phyloP scores from a whole-genome alignment of 257 asterid genomes.

The Eucommia ulmoides region DNA sequence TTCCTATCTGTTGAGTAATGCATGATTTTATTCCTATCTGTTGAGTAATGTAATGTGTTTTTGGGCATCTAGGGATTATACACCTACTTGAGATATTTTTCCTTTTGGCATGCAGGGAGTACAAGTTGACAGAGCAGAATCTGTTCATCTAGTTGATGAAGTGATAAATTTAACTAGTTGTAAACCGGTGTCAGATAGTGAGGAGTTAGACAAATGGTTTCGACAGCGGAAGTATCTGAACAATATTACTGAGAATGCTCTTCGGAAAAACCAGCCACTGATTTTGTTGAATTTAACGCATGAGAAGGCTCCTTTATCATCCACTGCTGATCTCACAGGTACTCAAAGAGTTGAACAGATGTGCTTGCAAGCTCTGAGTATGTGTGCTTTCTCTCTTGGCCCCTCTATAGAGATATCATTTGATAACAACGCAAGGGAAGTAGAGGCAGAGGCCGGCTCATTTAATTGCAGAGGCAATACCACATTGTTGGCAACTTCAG shows the following conservation, averaged over 20 bases:
- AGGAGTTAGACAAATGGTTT: constrained; percentile 34
- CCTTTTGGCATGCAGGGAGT: constrained; percentile 48
- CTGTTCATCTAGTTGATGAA: constrained; percentile 29
- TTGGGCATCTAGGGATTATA: too few species aligned
- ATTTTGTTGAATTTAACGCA: constrained; percentile 60
- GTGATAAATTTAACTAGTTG: constrained; percentile 22
- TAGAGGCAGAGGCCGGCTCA: constrained; percentile 29
- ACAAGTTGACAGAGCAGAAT: constrained; percentile 39
- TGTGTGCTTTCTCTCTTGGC: constrained; percentile 45
- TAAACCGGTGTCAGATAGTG: constrained; percentile 26
- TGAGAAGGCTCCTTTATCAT: constrained; percentile 45
- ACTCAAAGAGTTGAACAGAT: constrained; percentile 42
- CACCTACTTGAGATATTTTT: constrained; percentile 5
- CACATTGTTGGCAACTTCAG: constrained; percentile 19
- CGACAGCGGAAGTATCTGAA: constrained; percentile 54
- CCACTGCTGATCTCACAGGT: constrained; percentile 46
- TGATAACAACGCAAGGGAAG: constrained; percentile 19
- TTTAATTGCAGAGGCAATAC: constrained; percentile 28
- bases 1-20: neutral
- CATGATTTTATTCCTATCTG: too few species aligned
- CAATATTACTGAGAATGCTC: constrained; percentile 72
- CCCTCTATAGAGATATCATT: constrained; percentile 27
- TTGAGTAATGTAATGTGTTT: neutral
- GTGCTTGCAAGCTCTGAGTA: constrained; percentile 60
- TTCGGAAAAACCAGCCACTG: constrained; percentile 72